phyloP scores from a whole-genome alignment of 768 basidiomycete genomes.

The Candolleomyces efflorescens region DNA sequence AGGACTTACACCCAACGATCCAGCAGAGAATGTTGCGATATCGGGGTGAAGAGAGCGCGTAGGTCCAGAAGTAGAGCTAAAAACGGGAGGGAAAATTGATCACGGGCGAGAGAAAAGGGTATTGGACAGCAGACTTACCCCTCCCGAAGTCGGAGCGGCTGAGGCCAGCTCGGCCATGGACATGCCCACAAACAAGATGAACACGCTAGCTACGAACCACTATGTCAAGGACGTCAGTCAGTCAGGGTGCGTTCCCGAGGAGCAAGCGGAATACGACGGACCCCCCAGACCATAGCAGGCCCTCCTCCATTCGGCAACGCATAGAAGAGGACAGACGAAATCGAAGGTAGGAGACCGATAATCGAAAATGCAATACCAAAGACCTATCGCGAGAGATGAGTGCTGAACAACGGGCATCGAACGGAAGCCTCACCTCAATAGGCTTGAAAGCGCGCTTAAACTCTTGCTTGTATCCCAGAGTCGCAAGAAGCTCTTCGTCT shows the following conservation, averaged over 20 bases:
- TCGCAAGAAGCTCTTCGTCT: slow-evolving; percentile 36
- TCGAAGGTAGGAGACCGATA: slow-evolving; percentile 62
- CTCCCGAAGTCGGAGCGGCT: slow-evolving; percentile 70
- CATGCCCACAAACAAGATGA: slow-evolving; percentile 60
- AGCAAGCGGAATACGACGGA: slow-evolving; percentile 22
- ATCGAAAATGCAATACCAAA: slow-evolving; percentile 71
- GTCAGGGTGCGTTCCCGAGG: not conserved
- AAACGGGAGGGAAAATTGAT: not conserved
- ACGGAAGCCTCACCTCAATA: slow-evolving; percentile 32
- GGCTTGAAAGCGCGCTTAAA: slow-evolving; percentile 52
- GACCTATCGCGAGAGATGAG: slow-evolving; percentile 34
- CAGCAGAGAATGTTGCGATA: slow-evolving; percentile 48
- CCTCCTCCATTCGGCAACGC: slow-evolving; percentile 67
- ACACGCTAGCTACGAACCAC: slow-evolving; percentile 64
- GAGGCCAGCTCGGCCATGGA: slow-evolving; percentile 70
- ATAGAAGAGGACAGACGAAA: slow-evolving; percentile 52
- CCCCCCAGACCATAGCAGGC: slow-evolving; percentile 71
- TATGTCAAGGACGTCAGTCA: slow-evolving; percentile 16
- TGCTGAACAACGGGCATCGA: not conserved
- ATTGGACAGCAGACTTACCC: slow-evolving; percentile 30
- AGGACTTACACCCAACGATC: slow-evolving; percentile 46
- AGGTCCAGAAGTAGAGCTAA: slow-evolving; percentile 53
- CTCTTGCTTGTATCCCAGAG: slow-evolving; percentile 45
- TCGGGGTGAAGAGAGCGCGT: slow-evolving; percentile 34
- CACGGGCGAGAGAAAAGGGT: not conserved